Evolutionary conservation across 1,284 basidiomycete genomes (phyloP).

Genomic region (Rhodotorula sp.): DNA sequence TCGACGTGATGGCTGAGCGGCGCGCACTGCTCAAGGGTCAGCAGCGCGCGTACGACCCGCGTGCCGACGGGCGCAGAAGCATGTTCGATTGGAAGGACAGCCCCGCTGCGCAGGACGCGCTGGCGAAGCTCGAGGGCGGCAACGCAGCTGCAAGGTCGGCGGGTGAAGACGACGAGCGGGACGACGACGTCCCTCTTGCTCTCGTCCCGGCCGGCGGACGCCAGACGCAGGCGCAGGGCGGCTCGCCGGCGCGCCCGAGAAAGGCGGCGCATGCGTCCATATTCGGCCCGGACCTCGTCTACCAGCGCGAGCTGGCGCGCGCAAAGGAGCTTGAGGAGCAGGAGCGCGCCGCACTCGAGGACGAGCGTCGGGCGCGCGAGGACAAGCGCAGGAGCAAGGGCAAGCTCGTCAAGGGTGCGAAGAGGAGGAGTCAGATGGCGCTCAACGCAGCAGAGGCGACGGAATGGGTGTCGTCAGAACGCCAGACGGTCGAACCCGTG

Average conservation of each 20-base stretch:
- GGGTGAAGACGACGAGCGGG: background rate
- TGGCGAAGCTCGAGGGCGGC: constrained; percentile 8
- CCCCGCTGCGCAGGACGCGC: background rate
- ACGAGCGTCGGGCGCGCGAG: constrained; percentile 16
- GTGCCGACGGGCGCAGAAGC: constrained; percentile 29
- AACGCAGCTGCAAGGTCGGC: background rate
- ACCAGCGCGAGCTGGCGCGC: constrained; percentile 32
- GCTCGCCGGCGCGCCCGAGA: background rate
- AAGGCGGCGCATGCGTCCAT: constrained; percentile 10
- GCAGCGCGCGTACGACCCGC: constrained; percentile 29
- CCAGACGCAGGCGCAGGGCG: background rate
- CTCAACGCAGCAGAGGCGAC: background rate
- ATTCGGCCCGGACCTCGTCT: constrained; percentile 40
- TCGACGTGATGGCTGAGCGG: constrained; percentile 41
- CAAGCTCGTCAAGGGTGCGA: constrained; percentile 4
- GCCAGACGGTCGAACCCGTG: background rate
- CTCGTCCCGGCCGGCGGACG: constrained; percentile 11
- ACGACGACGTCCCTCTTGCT: constrained; percentile 18
- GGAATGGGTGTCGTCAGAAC: background rate
- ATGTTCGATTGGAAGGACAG: constrained; percentile 38
- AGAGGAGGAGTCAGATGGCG: background rate
- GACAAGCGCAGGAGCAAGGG: constrained; percentile 16
- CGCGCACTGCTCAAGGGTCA: constrained; percentile 17
- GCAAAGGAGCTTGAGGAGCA: constrained; percentile 21
- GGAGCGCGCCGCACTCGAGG: constrained; percentile 33